Conservation (phyloP, 2,329 filamentous ascomycete genomes). For the Neonectria coccinea region DNA sequence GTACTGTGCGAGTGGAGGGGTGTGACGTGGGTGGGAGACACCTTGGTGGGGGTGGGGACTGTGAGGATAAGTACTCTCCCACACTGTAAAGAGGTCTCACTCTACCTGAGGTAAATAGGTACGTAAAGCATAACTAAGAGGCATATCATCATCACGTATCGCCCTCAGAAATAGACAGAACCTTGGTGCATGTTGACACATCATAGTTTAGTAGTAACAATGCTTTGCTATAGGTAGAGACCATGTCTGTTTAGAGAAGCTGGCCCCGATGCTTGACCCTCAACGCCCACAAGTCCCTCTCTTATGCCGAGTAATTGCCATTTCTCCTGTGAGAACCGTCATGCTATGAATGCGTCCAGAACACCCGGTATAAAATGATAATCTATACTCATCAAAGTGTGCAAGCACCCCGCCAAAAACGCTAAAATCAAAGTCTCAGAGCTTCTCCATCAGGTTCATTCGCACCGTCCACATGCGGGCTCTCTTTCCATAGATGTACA, state of each 20-base stretch:
- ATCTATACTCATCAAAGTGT: neutral
- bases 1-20: conserved; percentile 37
- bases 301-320: neutral
- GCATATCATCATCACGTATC: neutral
- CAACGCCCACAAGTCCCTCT: neutral
- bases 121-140: neutral
- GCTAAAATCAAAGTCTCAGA: conserved; percentile 44
- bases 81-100: conserved; percentile 12
- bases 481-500: conserved; percentile 95
- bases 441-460: conserved; percentile 87
- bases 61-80: conserved; percentile 7
- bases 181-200: neutral
- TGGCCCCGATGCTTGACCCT: neutral
- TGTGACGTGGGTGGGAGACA: conserved; percentile 23
- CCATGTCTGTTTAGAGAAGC: neutral
- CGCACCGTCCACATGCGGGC: conserved; percentile 94
- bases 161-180: neutral
- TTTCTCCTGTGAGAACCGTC: neutral
- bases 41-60: conserved; percentile 34
- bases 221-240: neutral
- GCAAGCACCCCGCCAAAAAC: conserved; percentile 14
- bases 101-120: neutral
- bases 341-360: conserved; percentile 10
- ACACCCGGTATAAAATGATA: neutral
- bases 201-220: neutral